Conservation (phyloP, 148 eudicot species). For the Cornus suecica region DNA sequence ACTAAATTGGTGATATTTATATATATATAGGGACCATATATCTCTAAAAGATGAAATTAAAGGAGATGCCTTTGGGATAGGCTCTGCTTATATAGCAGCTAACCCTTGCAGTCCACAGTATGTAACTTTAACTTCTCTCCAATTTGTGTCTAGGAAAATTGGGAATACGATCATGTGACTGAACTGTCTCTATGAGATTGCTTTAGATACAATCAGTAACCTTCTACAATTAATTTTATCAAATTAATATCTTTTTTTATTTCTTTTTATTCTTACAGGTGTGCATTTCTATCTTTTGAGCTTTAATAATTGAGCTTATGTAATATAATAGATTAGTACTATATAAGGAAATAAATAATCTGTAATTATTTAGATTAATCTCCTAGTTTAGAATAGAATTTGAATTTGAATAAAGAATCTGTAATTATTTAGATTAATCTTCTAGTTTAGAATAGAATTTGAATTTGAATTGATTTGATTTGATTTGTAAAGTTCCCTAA, state of each 20-base stretch:
- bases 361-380: no score
- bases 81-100: neutral
- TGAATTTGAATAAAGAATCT: no score
- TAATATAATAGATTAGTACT: neutral
- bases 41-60: neutral
- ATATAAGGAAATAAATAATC: no score
- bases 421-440: no score
- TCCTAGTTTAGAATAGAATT: no score
- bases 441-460: no score
- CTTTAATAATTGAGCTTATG: neutral
- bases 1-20: neutral
- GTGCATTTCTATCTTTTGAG: neutral
- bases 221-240: no score
- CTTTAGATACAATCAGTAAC: neutral
- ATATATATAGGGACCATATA: neutral
- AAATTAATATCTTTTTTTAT: no score
- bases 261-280: neutral
- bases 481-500: no score
- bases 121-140: neutral
- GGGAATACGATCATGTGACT: neutral
- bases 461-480: no score
- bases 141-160: neutral
- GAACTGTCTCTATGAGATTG: neutral
- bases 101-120: neutral
- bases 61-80: neutral